Conservation (phyloP, 176 grass and related monocot genomes). For the Dendrocalamus sinicus region DNA sequence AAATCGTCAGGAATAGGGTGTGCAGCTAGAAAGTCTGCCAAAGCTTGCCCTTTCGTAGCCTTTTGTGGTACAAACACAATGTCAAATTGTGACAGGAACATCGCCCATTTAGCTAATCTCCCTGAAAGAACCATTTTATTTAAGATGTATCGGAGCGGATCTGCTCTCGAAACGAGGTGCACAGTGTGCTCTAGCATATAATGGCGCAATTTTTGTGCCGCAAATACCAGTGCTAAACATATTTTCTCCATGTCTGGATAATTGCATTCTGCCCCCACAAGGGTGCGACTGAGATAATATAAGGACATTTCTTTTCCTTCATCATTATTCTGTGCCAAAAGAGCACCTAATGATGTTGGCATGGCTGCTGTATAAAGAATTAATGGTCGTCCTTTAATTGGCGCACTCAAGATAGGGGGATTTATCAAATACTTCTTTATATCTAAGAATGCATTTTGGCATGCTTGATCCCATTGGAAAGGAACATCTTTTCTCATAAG, state of each 20-base stretch:
- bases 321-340: background rate
- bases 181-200: constrained; percentile 6
- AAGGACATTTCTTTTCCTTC: background rate
- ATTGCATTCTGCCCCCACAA: background rate
- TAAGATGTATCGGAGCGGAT: background rate
- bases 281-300: background rate
- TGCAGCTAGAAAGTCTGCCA: background rate
- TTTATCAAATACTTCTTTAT: too few species aligned
- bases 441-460: too few species aligned
- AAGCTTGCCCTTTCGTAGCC: background rate
- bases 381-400: too few species aligned
- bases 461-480: too few species aligned
- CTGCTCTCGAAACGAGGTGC: background rate
- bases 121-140: background rate
- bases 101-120: background rate
- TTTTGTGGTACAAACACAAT: background rate
- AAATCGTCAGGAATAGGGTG: background rate
- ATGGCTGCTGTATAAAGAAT: too few species aligned
- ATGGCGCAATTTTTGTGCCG: background rate
- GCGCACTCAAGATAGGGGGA: too few species aligned
- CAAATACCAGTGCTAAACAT: background rate
- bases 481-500: too few species aligned
- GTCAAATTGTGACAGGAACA: constrained; percentile 10
- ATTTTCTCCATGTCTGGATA: background rate
- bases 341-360: background rate